Evolutionary conservation across 1,284 basidiomycete species (phyloP).

Genomic region (Microbotryum saponariae): DNA sequence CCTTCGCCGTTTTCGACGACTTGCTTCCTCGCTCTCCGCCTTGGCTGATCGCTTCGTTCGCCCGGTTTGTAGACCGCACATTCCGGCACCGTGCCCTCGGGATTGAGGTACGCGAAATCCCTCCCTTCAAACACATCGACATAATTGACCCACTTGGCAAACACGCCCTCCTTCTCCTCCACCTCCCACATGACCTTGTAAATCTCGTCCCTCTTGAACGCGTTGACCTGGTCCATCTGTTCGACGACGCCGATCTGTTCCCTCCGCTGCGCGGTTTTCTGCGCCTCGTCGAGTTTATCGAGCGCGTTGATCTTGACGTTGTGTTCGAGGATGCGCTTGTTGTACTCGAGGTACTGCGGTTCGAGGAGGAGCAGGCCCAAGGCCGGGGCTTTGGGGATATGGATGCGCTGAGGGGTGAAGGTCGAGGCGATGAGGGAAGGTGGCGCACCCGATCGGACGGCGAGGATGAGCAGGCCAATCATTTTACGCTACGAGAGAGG

Average conservation of each 20-base stretch:
- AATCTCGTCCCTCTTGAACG: conserved; percentile 75
- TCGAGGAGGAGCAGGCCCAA: conserved; percentile 90
- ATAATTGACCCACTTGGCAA: conserved; percentile 42
- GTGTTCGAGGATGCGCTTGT: conserved; percentile 52
- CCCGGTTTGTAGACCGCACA: conserved; percentile 29
- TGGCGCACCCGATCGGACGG: conserved; percentile 66
- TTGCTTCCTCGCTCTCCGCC: neutral
- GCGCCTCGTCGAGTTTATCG: conserved; percentile 5
- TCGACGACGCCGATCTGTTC: conserved; percentile 59
- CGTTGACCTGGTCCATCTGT: conserved; percentile 53
- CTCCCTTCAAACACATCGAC: conserved; percentile 33
- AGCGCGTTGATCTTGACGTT: conserved; percentile 47
- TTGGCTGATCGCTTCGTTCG: conserved; percentile 25
- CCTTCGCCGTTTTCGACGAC: neutral
- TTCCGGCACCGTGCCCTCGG: conserved; percentile 41
- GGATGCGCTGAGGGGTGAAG: conserved; percentile 60
- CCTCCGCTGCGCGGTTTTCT: conserved; percentile 17
- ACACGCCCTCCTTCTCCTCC: conserved; percentile 58
- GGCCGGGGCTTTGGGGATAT: conserved; percentile 93
- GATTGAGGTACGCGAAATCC: conserved; percentile 41
- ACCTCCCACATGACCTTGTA: conserved; percentile 74
- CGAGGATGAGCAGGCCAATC: conserved; percentile 78
- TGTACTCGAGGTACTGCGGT: conserved; percentile 79
- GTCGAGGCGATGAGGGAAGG: conserved; percentile 56
- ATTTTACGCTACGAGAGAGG: conserved; percentile 74